Base-by-base conservation (phyloP, 768 basidiomycete genomes). In the Calocera cornea region DNA sequence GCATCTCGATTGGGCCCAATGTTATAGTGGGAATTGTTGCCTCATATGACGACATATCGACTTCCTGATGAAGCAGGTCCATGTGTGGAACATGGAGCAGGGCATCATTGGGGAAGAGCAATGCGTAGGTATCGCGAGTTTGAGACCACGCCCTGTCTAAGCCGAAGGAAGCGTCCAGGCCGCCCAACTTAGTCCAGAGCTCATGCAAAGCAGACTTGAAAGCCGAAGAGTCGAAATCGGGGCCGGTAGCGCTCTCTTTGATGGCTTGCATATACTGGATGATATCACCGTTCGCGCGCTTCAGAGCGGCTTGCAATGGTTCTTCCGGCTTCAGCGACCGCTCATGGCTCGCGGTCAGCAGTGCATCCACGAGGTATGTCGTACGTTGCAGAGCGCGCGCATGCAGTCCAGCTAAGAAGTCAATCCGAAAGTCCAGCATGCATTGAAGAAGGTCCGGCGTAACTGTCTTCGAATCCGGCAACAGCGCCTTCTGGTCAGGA, bases 1-100 rank as follows among this genome's bases (percentile, higher is more conserved):
- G 86, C 22, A 80, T 81, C 27, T 72, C 72, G 71, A 84, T 81
- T 2, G 83, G 82, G 17, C 87, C 88, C 27, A 88, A 80, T 24
- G 73, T 75, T 70, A 84, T 84, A 0, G 80, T 81, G 33, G 65
- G 65, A n/a, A 66, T 33, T 0, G 54, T 60, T 2, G 54, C 19
- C 24, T 7, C 54, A 27, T 29, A 5, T 10, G 7, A 2, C 5
- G 11, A 5, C 10, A 60, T 33, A 11, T 60, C 10, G 54, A 60
- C 16, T 5, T 14, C 14, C 31, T 27, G 31, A 5, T 2, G 7
- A 38, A 14, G 36, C 14, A 5, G 36, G 24, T 29, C 54, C 2
- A 60, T 10, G 31, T 60, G 7, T 3, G 19, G 19, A 8, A 19
- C 19, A 47, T 47, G 44, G 44, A 19, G 44, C 24, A 47, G 7